Conservation (phyloP, 345 rosid genomes). For the Lepidium sativum region DNA sequence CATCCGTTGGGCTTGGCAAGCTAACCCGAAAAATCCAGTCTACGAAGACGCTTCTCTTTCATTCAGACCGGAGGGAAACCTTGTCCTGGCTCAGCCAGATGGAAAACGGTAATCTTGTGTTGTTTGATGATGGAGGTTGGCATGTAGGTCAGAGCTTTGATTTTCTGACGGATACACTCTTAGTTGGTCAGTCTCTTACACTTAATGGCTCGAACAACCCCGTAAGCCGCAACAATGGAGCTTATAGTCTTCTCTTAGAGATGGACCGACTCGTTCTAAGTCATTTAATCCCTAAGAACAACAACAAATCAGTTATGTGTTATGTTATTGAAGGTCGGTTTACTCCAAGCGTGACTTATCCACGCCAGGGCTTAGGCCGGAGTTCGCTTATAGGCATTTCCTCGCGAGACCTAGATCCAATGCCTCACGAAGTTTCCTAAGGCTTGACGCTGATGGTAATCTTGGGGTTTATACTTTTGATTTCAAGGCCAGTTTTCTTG, state of each 20-base stretch:
- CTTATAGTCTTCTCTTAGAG: conserved; percentile 39
- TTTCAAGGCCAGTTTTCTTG: conserved; percentile 23
- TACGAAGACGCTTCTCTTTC: conserved; percentile 39
- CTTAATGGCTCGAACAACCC: conserved; percentile 24
- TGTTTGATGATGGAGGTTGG: conserved; percentile 34
- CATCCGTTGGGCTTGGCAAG: conserved; percentile 59
- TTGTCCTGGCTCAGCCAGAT: conserved; percentile 38
- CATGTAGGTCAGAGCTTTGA: conserved; percentile 57
- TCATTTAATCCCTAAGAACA: conserved; percentile 15
- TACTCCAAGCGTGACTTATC: conserved; percentile 4
- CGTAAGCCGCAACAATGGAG: conserved; percentile 36
- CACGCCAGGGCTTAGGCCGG: background rate
- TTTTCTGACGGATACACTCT: conserved; percentile 42
- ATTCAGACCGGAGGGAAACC: conserved; percentile 38
- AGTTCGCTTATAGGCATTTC: conserved; percentile 11
- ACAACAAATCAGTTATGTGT: conserved; percentile 27
- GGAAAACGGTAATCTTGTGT: conserved; percentile 53
- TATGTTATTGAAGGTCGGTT: conserved; percentile 12
- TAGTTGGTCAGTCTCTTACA: conserved; percentile 39
- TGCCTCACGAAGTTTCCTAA: conserved; percentile 30
- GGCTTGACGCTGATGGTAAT: conserved; percentile 46
- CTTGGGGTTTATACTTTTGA: conserved; percentile 35
- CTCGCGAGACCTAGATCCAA: conserved; percentile 32
- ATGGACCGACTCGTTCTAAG: conserved; percentile 28
- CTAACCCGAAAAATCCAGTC: conserved; percentile 45